Evolutionary conservation across 108 stramenopile species (phyloP).

Genomic region (Pseudonitzschia multiseries): DNA sequence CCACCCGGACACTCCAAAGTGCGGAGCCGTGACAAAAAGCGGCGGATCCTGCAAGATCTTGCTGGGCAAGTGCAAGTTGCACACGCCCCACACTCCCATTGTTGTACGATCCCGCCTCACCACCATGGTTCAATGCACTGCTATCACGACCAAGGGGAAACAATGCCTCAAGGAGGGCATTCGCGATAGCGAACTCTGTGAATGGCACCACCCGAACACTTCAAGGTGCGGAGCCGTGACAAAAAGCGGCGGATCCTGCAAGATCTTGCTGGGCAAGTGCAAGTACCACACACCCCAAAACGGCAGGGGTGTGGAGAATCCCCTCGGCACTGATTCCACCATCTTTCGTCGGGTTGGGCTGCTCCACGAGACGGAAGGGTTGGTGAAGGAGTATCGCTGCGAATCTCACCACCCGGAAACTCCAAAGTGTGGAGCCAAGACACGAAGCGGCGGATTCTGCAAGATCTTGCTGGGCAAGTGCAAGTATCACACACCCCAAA

Average conservation of each 20-base stretch:
- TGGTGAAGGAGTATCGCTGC: not conserved
- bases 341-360: not conserved
- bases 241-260: too few species aligned
- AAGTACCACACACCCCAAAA: too few species aligned
- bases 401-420: not conserved
- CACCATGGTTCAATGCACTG: not conserved
- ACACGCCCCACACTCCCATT: too few species aligned
- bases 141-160: not conserved
- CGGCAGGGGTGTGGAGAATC: not conserved
- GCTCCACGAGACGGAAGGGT: not conserved
- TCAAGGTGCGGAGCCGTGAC: too few species aligned
- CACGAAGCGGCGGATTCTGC: not conserved
- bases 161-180: not conserved
- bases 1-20: too few species aligned
- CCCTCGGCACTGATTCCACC: not conserved
- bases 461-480: not conserved
- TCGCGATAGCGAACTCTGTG: not conserved
- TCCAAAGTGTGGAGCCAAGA: not conserved
- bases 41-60: too few species aligned
- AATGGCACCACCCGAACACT: not conserved
- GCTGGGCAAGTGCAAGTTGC: too few species aligned
- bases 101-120: too few species aligned
- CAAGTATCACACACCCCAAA: not conserved
- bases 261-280: too few species aligned
- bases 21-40: too few species aligned